Evolutionary conservation across 2,329 filamentous ascomycete genomes (phyloP), one percentile per base, ranked within the genome.

Genomic region (Nigrograna mackinnonii): DNA sequence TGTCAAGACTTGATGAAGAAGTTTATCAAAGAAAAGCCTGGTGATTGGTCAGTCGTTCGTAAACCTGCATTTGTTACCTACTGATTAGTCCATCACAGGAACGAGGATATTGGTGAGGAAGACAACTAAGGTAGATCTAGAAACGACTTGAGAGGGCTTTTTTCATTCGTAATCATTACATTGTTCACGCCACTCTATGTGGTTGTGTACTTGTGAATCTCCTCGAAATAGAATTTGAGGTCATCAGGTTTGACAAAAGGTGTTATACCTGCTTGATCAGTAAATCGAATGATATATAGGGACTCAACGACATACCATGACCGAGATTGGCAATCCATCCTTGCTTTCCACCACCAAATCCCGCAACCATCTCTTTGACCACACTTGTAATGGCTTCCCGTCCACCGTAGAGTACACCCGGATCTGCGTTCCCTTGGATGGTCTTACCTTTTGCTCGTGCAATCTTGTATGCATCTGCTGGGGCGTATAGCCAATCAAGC

Each of bases 241-340:
- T 96, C 86, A 37, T 97, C 91, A 0, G 94, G 94, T 57, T 97
- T 87, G 40, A 99, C 94, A 52, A 91, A 87, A 1, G 94, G 94
- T 22, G 94, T 99, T 51, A 99, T 91, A 47, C 90, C 89, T 94
- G 58, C 17, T 28, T 28, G 9, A n/a, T 28, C 24, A 28, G n/a
- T n/a, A 28, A 28, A 28, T 9, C 24, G 4, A 7, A 36, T 11
- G 19, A 12, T 22, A 20, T 12, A 18, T 2, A 22, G 6, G 9
- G 22, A 20, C 22, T 12, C 19, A 22, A 22, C 24, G 13, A 46
- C 83, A 62, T 79, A 89, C 94, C 94, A 66, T 99, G 94, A 6
- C 94, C 94, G 49, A 99, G 79, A 67, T 99, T 99, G 35, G 89
- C 90, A 57, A 99, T 97, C 92, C 94, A 99, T 30, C 92, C 89